phyloP scores from a whole-genome alignment of 345 rosid species.

The Psidium guajava region DNA sequence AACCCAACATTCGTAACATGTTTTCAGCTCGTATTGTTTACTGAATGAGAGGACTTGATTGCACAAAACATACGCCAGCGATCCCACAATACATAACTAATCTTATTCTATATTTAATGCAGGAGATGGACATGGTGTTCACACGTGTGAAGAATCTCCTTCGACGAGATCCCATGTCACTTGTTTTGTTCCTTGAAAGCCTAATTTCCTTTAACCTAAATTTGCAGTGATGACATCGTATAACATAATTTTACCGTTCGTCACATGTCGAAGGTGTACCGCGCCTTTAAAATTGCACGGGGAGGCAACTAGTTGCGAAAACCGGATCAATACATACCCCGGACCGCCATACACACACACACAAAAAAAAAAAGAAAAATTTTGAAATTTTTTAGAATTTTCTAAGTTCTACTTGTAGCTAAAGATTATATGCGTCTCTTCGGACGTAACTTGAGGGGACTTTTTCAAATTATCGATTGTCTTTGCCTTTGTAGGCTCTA shows the following conservation, averaged over 20 bases:
- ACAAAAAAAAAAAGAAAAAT: background rate
- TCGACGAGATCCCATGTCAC: fast-evolving
- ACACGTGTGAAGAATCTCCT: background rate
- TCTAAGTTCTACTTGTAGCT: background rate
- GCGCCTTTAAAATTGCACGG: background rate
- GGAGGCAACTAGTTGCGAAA: background rate
- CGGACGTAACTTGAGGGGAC: too few species aligned
- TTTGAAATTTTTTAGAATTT: background rate
- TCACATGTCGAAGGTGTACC: background rate
- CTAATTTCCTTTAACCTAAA: too few species aligned
- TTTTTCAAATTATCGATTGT: background rate
- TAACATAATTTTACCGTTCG: background rate
- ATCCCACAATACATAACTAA: too few species aligned
- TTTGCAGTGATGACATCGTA: too few species aligned
- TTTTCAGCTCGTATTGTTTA: background rate
- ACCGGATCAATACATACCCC: background rate
- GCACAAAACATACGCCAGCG: too few species aligned
- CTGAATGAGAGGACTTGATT: too few species aligned
- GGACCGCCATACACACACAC: background rate
- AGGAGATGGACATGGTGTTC: background rate
- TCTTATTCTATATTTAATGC: background rate
- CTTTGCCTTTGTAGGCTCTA: background rate
- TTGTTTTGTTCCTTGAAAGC: background rate
- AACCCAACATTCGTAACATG: background rate
- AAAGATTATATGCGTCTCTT: background rate